phyloP scores from a whole-genome alignment of 2,329 filamentous ascomycete species.

The Colletotrichum sp. region DNA sequence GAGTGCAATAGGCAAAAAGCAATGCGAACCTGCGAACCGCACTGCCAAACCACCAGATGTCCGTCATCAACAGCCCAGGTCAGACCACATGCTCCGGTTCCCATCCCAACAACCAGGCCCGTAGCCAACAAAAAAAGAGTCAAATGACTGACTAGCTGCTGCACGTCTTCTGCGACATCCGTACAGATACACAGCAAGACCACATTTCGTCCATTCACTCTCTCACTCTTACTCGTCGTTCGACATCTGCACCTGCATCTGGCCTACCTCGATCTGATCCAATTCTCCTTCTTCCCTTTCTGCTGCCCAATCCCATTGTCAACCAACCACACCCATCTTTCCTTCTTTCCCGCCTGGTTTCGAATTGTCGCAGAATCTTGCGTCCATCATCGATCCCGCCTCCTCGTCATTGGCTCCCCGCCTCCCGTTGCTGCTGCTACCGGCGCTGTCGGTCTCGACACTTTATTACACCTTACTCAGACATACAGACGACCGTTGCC shows the following conservation, averaged over 20 bases:
- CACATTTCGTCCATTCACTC: background rate
- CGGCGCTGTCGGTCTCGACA: background rate
- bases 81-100: slow-evolving; percentile 20
- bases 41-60: background rate
- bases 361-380: background rate
- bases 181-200: background rate
- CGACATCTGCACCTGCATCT: background rate
- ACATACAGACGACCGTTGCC: background rate
- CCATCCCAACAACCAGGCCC: slow-evolving; percentile 19
- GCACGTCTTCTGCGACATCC: background rate
- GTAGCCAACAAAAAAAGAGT: slow-evolving; percentile 16
- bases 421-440: background rate
- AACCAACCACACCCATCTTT: background rate
- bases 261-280: background rate
- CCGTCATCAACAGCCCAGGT: slow-evolving; percentile 18
- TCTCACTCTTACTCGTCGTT: background rate
- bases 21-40: slow-evolving; percentile 1
- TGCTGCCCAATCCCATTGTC: background rate
- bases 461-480: background rate
- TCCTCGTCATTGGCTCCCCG: background rate
- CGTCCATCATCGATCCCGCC: background rate
- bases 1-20: background rate
- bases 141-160: slow-evolving; percentile 16
- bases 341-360: background rate
- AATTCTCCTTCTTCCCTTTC: background rate